Percentiles rank a stretch among this genome's conserved stretches.
phyloP scores from a whole-genome alignment of 257 asterid species.

The Solanum tarijense region DNA sequence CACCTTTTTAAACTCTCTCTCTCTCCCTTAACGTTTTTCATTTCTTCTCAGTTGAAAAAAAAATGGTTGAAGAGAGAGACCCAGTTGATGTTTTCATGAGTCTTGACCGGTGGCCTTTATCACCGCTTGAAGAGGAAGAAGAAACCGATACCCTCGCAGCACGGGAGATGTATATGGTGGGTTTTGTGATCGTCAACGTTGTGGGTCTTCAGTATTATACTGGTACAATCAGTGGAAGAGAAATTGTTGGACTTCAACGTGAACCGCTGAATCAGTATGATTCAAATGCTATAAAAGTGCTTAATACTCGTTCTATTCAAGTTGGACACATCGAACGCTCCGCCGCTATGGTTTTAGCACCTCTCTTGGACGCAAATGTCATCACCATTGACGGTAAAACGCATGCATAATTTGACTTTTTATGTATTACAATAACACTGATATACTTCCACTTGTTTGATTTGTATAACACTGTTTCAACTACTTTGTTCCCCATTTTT shows the following conservation, averaged over 20 bases:
- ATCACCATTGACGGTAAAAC: conserved; percentile 47
- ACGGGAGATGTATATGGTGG: conserved; percentile 39
- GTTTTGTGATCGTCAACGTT: conserved; percentile 26
- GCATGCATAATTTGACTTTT: not conserved
- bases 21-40: not conserved
- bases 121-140: not conserved
- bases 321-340: conserved; percentile 60
- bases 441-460: not conserved
- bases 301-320: conserved; percentile 45
- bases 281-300: conserved; percentile 52
- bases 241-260: conserved; percentile 62
- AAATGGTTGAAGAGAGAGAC: conserved; percentile 29
- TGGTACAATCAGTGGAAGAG: conserved; percentile 54
- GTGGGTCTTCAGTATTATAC: conserved; percentile 37
- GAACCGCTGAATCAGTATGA: conserved; percentile 50
- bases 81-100: conserved; percentile 34
- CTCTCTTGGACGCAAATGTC: conserved; percentile 37
- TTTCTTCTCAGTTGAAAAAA: not conserved
- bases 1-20: not conserved
- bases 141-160: not conserved
- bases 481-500: not conserved
- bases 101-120: conserved; percentile 30
- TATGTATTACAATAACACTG: not conserved
- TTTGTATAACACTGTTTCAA: not conserved
- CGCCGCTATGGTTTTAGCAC: conserved; percentile 53